Base-by-base conservation (phyloP, 306 rosid species). In the Casuarina equisetifolia region DNA sequence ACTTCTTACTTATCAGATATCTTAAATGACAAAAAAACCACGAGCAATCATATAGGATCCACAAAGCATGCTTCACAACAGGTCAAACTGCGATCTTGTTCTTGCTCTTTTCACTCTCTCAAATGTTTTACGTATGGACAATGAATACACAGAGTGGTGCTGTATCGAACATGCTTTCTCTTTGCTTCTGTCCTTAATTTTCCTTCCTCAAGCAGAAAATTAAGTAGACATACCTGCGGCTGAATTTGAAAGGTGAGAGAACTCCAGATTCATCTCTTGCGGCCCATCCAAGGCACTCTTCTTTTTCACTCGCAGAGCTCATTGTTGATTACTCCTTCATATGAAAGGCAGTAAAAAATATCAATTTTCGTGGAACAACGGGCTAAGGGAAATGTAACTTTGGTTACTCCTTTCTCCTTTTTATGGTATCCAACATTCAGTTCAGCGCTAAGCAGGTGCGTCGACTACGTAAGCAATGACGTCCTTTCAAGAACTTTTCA, bases 181-280 rank as follows among this genome's bases (percentile, higher is more conserved):
- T 38, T 48, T 15, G 19, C 46, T 9, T 49, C 9, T 61, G 62
- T 32, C 3, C 10, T 32, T 64, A 13, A 45, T 19, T n/a, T 57
- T 57, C 64, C 32, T 13, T 0, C n/a, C 12, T 42, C 64, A 13
- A 38, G 67, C 54, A 25, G 83, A 78, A 51, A 13, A 4, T 52
- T 6, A 48, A 66, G 2, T 51, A 19, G 2, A 63, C 69, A 45
- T 5, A 82, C 88, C 86, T 82, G 53, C 88, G 88, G 81, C 68
- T 79, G 74, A 85, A 82, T 63, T 82, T 80, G 78, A 71, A 85
- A 16, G 82, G 82, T 6, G 84, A 82, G 11, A 85, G 53, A 72
- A 85, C 58, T 2, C 86, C 88, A 72, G 86, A 82, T 3, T 85
- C 69, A 68, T 85, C 88, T 61, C 82, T 82, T 44, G 85, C 88